Evolutionary conservation across 2,329 filamentous ascomycete species (phyloP).

Genomic region (Sarocladiaceae sp.): DNA sequence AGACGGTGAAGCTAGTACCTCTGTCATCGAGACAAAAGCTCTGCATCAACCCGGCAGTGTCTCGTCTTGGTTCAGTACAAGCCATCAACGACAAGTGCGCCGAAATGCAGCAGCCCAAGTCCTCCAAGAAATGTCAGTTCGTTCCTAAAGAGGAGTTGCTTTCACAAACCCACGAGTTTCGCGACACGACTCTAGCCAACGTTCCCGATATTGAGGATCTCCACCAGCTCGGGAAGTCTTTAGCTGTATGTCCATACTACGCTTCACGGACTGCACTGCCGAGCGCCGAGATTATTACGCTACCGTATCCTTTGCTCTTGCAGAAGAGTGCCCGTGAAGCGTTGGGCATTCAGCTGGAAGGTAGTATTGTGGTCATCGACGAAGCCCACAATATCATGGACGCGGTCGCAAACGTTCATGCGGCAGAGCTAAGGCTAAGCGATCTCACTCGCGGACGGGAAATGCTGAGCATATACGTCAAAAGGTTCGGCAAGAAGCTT

Average conservation of each 20-base stretch:
- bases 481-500: slow-evolving; percentile 79
- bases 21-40: slow-evolving; percentile 80
- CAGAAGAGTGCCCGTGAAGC: slow-evolving; percentile 85
- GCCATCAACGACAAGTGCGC: slow-evolving; percentile 92
- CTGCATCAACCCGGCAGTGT: slow-evolving; percentile 84
- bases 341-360: slow-evolving; percentile 76
- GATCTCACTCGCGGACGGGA: slow-evolving; percentile 67
- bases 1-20: slow-evolving; percentile 68
- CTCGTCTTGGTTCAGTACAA: slow-evolving; percentile 60
- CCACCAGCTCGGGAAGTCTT: slow-evolving; percentile 65
- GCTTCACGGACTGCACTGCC: slow-evolving; percentile 82
- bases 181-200: slow-evolving; percentile 75
- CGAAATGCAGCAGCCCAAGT: slow-evolving; percentile 72
- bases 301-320: slow-evolving; percentile 86
- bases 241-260: slow-evolving; percentile 91
- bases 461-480: slow-evolving; percentile 76
- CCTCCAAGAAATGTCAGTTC: slow-evolving; percentile 60
- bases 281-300: slow-evolving; percentile 79
- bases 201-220: slow-evolving; percentile 94
- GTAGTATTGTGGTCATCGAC: slow-evolving; percentile 89
- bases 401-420: slow-evolving; percentile 81
- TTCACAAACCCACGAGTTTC: slow-evolving; percentile 67
- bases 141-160: slow-evolving; percentile 74
- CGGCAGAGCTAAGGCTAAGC: slow-evolving; percentile 64
- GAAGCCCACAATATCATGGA: slow-evolving; percentile 98